These are phyloP conservation scores for Tylopilus balloui DNA, from an alignment of 768 basidiomycete genomes.

Conservation along the genomic window DNA sequence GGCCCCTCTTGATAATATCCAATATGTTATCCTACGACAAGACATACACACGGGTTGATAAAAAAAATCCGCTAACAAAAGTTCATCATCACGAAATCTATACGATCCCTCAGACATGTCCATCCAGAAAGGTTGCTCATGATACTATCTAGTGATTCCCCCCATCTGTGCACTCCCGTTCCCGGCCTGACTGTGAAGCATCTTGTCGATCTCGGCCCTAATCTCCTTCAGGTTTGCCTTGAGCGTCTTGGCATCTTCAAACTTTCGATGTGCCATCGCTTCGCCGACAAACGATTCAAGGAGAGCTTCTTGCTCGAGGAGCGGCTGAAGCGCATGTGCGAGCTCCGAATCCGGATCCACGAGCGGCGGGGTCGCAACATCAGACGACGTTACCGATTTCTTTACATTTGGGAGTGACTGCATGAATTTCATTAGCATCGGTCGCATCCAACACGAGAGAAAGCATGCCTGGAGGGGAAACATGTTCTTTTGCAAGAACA, in stretches of 20 bases:
- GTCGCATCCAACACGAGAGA: not conserved
- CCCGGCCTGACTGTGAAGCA: constrained; percentile 39
- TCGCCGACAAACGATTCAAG: constrained; percentile 89
- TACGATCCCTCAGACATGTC: not conserved
- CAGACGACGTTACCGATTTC: constrained; percentile 19
- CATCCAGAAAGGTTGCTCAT: not conserved
- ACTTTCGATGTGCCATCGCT: constrained; percentile 86
- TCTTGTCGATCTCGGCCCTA: constrained; percentile 71
- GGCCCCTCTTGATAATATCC: not conserved
- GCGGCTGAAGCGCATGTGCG: constrained; percentile 73
- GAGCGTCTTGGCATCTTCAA: constrained; percentile 89
- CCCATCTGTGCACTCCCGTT: not conserved
- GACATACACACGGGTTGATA: not conserved
- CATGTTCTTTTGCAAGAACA: constrained; percentile 90
- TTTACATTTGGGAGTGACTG: constrained; percentile 50
- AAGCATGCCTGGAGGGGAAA: constrained; percentile 41
- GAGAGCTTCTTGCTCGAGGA: constrained; percentile 91
- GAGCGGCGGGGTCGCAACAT: constrained; percentile 21
- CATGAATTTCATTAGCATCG: not conserved
- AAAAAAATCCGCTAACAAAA: not conserved
- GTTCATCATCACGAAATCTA: not conserved
- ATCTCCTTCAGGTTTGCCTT: constrained; percentile 80
- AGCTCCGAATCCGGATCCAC: constrained; percentile 66
- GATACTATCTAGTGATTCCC: not conserved
- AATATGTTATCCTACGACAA: not conserved